Evolutionary conservation across 164 flowering plant species (phyloP), one percentile per base, ranked within the genome.

Genomic region (Chimonanthus praecox): DNA sequence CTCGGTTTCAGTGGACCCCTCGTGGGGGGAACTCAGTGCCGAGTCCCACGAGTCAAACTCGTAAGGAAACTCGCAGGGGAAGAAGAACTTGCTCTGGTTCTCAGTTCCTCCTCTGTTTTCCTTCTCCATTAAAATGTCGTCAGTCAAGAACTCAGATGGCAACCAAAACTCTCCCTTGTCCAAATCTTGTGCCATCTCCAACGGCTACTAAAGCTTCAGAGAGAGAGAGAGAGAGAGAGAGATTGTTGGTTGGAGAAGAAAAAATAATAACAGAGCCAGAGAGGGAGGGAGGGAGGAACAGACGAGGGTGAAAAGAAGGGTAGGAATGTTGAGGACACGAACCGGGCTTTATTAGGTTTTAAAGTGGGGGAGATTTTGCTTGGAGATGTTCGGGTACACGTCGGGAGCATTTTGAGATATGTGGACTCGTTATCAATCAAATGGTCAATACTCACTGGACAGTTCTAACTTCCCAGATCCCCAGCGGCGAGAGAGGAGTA

Each of bases 91-190:
- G 67, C 16, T 3, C 3, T 46, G 73, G 20, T 47, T 5, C 6
- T 64, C 66, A 7, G 10, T 33, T 8, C 18, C 47, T 43, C 11
- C 62, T 18, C 20, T 48, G 33, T 63, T 51, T 13, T 63, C 68
- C 73, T 72, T 79, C 51, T 84, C 87, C 80, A 80, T 69, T 18
- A 83, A 60, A 4, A 78, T 16, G 54, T 85, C 87, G 72, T 90
- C 92, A 4, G 84, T 66, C 7, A 88, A 83, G 69, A 88, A 88
- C 84, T 85, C 75, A 0, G 90, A 78, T 2, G 92, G 91, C 0
- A 90, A 82, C 92, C 90, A 90, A 64, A 88, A 87, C 89, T 85
- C 92, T 6, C 85, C 88, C 58, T 84, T 87, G 44, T 83, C 85
- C 18, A 87, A 68, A 21, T 71, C 81, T 68, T 82, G 80, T 0